phyloP scores from a whole-genome alignment of 2,329 filamentous ascomycete species.

The Chaetomiaceae sp. region DNA sequence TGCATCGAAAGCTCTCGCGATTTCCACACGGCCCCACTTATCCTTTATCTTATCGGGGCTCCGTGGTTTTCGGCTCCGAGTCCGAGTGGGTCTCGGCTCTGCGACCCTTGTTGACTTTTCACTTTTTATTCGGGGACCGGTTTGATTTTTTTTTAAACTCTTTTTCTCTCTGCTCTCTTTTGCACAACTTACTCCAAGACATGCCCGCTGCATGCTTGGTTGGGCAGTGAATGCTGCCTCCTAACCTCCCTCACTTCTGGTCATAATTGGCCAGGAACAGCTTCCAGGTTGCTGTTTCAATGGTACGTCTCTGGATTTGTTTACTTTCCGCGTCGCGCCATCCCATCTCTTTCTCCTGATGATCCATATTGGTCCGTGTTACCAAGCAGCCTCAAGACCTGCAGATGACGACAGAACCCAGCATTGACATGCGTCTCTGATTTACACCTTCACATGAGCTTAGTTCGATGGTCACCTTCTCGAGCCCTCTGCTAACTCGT shows the following conservation, averaged over 20 bases:
- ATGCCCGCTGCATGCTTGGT: no score
- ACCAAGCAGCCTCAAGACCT: conserved; percentile 80
- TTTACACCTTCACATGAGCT: not conserved
- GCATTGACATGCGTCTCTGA: conserved; percentile 67
- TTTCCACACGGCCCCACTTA: conserved; percentile 21
- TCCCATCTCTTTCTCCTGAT: conserved; percentile 48
- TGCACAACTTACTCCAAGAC: no score
- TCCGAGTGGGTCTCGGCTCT: conserved; percentile 14
- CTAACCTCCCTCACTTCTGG: no score
- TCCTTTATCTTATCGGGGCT: conserved; percentile 25
- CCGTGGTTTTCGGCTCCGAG: not conserved
- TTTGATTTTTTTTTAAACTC: not conserved
- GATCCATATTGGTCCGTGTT: conserved; percentile 86
- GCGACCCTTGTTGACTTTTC: conserved; percentile 18
- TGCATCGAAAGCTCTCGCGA: conserved; percentile 25
- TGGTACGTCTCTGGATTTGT: conserved; percentile 11
- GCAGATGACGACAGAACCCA: conserved; percentile 59
- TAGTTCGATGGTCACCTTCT: not conserved
- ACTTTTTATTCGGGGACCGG: not conserved
- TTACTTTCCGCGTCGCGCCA: not conserved
- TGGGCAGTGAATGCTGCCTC: no score
- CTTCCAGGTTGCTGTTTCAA: not conserved
- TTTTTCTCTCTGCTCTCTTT: conserved; percentile 2
- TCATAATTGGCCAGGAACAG: no score
- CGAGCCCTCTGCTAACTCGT: conserved; percentile 6